Percentiles rank a stretch among this genome's conserved stretches.
phyloP scores from a whole-genome alignment of 306 rosid genomes.

The Begonia loranthoides region DNA sequence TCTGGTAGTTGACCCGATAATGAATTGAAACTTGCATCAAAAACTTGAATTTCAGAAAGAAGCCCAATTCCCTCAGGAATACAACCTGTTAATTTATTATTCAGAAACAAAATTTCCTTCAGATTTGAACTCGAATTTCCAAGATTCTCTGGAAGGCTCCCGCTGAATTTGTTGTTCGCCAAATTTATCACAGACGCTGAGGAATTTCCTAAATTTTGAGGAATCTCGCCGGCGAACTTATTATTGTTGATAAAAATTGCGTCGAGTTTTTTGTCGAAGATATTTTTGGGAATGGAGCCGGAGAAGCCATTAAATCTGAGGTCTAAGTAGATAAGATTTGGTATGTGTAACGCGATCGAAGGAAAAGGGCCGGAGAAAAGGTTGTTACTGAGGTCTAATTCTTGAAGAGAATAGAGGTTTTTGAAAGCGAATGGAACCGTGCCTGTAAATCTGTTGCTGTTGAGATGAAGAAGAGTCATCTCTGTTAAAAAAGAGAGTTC shows the following conservation, averaged over 20 bases:
- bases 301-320: slow-evolving; percentile 68
- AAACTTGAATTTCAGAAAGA: slow-evolving; percentile 60
- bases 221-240: slow-evolving; percentile 68
- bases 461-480: slow-evolving; percentile 14
- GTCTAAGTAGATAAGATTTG: slow-evolving; percentile 70
- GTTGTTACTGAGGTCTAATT: slow-evolving; percentile 75
- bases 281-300: slow-evolving; percentile 56
- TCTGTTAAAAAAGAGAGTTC: slow-evolving; percentile 66
- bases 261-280: slow-evolving; percentile 66
- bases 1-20: slow-evolving; percentile 70
- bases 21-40: slow-evolving; percentile 68
- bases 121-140: slow-evolving; percentile 52
- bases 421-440: slow-evolving; percentile 42
- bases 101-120: slow-evolving; percentile 68
- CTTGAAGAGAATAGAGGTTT: slow-evolving; percentile 47
- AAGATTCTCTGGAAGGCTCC: slow-evolving; percentile 58
- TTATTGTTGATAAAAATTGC: slow-evolving; percentile 90
- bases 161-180: slow-evolving; percentile 64
- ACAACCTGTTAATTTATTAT: slow-evolving; percentile 70
- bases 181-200: slow-evolving; percentile 90
- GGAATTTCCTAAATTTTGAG: slow-evolving; percentile 58
- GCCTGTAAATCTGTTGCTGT: slow-evolving; percentile 51
- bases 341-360: slow-evolving; percentile 36
- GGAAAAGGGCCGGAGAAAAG: slow-evolving; percentile 55
- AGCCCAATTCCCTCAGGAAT: slow-evolving; percentile 78